These are phyloP conservation scores for Glaciozyma martinii DNA, from an alignment of 768 basidiomycete genomes.

Conservation along the genomic window DNA sequence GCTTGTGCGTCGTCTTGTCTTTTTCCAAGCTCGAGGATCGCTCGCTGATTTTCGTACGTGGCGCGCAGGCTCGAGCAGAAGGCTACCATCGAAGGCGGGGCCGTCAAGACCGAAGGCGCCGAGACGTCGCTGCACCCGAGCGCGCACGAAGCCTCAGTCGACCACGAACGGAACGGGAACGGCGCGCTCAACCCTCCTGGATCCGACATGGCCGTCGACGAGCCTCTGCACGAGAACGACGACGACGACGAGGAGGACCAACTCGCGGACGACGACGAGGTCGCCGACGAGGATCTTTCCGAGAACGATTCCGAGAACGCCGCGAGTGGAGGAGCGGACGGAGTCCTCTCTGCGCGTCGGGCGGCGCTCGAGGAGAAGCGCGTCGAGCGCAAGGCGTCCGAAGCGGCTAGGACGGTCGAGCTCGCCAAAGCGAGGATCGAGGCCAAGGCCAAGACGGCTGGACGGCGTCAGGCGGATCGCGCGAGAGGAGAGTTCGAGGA, in stretches of 20 bases:
- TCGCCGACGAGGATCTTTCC: slow-evolving; percentile 12
- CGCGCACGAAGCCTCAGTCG: not conserved
- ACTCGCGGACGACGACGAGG: slow-evolving; percentile 16
- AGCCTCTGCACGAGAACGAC: not conserved
- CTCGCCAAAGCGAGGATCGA: not conserved
- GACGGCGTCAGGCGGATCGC: not conserved
- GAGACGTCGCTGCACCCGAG: not conserved
- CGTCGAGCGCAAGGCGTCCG: slow-evolving; percentile 9
- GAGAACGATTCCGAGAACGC: slow-evolving; percentile 7
- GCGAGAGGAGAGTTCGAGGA: slow-evolving; percentile 10
- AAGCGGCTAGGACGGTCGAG: slow-evolving; percentile 1
- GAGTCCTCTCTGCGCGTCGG: not conserved
- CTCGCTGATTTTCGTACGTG: not conserved
- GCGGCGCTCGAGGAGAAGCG: slow-evolving; percentile 18
- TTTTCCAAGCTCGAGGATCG: not conserved
- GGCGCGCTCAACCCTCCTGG: not conserved
- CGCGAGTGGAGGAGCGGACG: slow-evolving; percentile 4
- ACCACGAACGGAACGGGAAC: slow-evolving; percentile 5
- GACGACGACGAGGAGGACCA: slow-evolving; percentile 26
- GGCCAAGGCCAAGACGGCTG: not conserved
- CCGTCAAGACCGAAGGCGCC: not conserved
- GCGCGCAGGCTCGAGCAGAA: slow-evolving; percentile 37
- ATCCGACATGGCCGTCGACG: not conserved
- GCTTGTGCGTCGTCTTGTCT: slow-evolving; percentile 54
- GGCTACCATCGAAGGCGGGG: slow-evolving; percentile 35